phyloP scores from a whole-genome alignment of 2,329 filamentous ascomycete genomes.

The Sporothrix sp. region DNA sequence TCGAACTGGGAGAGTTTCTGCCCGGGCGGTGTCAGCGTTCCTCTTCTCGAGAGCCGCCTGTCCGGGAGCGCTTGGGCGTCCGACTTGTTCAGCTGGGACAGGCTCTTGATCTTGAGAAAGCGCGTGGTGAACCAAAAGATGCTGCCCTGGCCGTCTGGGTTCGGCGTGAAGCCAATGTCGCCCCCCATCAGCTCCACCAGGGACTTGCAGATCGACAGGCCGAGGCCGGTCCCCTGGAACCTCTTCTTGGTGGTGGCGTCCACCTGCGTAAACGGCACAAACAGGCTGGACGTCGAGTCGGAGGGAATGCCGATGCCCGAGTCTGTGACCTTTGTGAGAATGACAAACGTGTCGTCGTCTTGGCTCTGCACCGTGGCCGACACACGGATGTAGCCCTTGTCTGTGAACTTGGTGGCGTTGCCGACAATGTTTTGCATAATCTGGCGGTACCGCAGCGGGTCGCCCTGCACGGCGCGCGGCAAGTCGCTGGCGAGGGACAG shows the following conservation, averaged over 20 bases:
- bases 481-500: slow-evolving; percentile 35
- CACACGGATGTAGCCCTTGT: slow-evolving; percentile 42
- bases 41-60: neutral
- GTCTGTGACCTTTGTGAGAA: slow-evolving; percentile 58
- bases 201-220: slow-evolving; percentile 87
- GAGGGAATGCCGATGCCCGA: slow-evolving; percentile 72
- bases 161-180: slow-evolving; percentile 82
- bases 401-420: slow-evolving; percentile 54
- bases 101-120: slow-evolving; percentile 29
- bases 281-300: slow-evolving; percentile 48
- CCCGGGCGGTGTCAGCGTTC: neutral
- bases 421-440: slow-evolving; percentile 52
- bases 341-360: slow-evolving; percentile 32
- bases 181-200: slow-evolving; percentile 94
- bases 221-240: slow-evolving; percentile 88
- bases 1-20: slow-evolving; percentile 7
- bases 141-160: slow-evolving; percentile 80
- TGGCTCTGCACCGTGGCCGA: slow-evolving; percentile 31
- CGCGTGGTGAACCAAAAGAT: slow-evolving; percentile 79
- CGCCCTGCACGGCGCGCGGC: slow-evolving; percentile 42
- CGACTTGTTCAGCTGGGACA: slow-evolving; percentile 19
- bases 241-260: slow-evolving; percentile 92
- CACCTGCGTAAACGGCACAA: slow-evolving; percentile 96
- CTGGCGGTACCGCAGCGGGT: slow-evolving; percentile 51
- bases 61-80: neutral